Base-by-base conservation (phyloP, 192 early-diverging fungal genomes). In the Podochytrium sp. region DNA sequence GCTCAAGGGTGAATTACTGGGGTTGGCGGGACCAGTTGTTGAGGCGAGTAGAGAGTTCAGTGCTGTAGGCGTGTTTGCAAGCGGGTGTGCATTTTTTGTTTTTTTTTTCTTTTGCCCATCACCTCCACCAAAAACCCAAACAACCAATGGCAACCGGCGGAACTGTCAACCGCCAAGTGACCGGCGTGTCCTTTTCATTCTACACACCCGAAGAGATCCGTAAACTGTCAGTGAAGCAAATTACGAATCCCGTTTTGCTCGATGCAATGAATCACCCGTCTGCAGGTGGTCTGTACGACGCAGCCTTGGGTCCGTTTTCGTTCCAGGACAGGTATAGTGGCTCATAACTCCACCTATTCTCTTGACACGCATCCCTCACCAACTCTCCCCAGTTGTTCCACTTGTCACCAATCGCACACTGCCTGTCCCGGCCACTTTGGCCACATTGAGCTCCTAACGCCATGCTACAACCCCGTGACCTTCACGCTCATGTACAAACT, bases 361-460 rank as follows among this genome's bases (percentile, higher is more conserved):
- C 29, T 51, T 6, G 10, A 27, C 66, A n/a, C 73, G 35, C 0
- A 34, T 41, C 25, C 67, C 30, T 14, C 59, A 71, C 23, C 3
- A 18, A 25, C 40, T 35, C 6, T 12, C 32, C 42, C 39, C 75
- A 94, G 92, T 37, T 98, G 96, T 78, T 84, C 75, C 1, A 97
- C 96, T 14, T 98, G 96, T 80, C 84, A 84, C 7, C 85, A 95
- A 56, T 87, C 87, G 39, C 83, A 94, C 84, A 91, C 86, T 71
- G 84, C 85, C 41, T 98, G 96, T 73, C 96, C 96, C 2, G 96
- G 96, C 39, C 96, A 98, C 73, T 98, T 96, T 86, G 96, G 96
- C 18, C 95, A 98, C 78, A 96, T 98, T 73, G 94, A 97, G 69
- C 86, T 98, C 27, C 90, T 92, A 14, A 84, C 87, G 16, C 93